phyloP scores from a whole-genome alignment of 371 early-diverging fungal species.

The Mucor circinelloides region DNA sequence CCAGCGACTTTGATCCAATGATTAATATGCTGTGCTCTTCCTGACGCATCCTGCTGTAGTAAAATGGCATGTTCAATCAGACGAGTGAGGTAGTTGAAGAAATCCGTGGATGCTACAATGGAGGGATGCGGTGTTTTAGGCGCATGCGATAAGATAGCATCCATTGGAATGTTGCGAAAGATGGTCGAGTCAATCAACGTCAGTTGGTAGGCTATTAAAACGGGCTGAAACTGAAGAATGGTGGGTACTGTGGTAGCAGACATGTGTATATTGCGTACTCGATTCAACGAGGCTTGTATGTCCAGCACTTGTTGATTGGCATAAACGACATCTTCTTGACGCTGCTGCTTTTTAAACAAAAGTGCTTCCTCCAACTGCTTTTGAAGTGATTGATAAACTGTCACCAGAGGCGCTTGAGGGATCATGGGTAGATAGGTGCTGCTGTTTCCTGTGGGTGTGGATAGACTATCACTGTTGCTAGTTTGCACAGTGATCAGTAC shows the following conservation, averaged over 20 bases:
- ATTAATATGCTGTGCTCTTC: slow-evolving; percentile 65
- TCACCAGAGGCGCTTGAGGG: slow-evolving; percentile 41
- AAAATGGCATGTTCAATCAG: slow-evolving; percentile 75
- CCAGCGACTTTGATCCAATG: slow-evolving; percentile 77
- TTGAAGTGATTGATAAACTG: slow-evolving; percentile 32
- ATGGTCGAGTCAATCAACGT: slow-evolving; percentile 74
- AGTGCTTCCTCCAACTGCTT: slow-evolving; percentile 25
- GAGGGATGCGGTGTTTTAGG: slow-evolving; percentile 65
- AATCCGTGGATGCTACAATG: slow-evolving; percentile 75
- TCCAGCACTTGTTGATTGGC: background rate
- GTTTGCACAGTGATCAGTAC: slow-evolving; percentile 47
- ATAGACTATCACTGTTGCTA: slow-evolving; percentile 40
- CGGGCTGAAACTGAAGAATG: slow-evolving; percentile 67
- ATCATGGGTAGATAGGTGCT: slow-evolving; percentile 31
- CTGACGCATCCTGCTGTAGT: slow-evolving; percentile 59
- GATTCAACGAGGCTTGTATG: slow-evolving; percentile 37
- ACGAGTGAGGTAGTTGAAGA: slow-evolving; percentile 82
- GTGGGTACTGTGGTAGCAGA: slow-evolving; percentile 56
- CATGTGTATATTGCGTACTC: slow-evolving; percentile 58
- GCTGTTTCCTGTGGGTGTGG: background rate
- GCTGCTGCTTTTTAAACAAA: background rate
- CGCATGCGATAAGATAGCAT: slow-evolving; percentile 65
- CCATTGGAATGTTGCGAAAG: slow-evolving; percentile 65
- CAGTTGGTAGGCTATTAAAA: slow-evolving; percentile 72
- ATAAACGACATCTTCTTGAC: background rate